Percentiles rank a stretch among this genome's conserved stretches.
These are phyloP conservation scores for Quercus berberidifolia DNA, from an alignment of 306 rosid genomes.

Conservation along the genomic window DNA sequence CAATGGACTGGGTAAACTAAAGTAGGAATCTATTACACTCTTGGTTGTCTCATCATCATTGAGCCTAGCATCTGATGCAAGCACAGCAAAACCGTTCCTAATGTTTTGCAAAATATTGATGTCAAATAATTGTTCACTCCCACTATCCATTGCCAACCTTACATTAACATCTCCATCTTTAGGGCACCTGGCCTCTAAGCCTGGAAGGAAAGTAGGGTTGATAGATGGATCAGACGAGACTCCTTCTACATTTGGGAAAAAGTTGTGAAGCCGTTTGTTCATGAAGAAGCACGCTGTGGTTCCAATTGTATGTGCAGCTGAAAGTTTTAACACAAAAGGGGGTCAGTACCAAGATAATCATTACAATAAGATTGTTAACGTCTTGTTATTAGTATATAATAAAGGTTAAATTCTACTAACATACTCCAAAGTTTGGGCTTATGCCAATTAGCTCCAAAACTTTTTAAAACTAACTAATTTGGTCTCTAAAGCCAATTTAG, in stretches of 20 bases:
- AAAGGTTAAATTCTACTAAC: too few relatives aligned
- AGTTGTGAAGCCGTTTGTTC: constrained; percentile 65
- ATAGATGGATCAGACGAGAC: constrained; percentile 57
- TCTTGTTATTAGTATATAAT: too few relatives aligned
- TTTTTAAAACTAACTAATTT: too few relatives aligned
- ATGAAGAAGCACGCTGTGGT: constrained; percentile 93
- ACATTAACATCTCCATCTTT: constrained; percentile 42
- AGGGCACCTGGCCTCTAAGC: constrained; percentile 52
- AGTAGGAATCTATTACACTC: constrained; percentile 51
- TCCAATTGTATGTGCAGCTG: constrained; percentile 94
- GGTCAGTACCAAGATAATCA: too few relatives aligned
- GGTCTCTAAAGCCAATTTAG: fast-evolving
- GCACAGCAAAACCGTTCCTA: constrained; percentile 61
- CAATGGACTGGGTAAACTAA: constrained; percentile 27
- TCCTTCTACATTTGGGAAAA: constrained; percentile 45
- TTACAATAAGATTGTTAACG: too few relatives aligned
- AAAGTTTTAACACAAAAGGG: neutral
- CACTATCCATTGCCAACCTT: constrained; percentile 51
- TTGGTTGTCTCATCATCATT: constrained; percentile 49
- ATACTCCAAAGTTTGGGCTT: too few relatives aligned
- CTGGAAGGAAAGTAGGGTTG: constrained; percentile 38
- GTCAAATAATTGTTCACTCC: constrained; percentile 53
- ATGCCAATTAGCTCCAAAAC: fast-evolving
- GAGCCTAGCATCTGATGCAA: constrained; percentile 83
- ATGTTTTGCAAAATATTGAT: constrained; percentile 56